Percentiles rank a stretch among this genome's conserved stretches.
Evolutionary conservation across 2,329 filamentous ascomycete genomes (phyloP).

Genomic region (Cadophora sp.): DNA sequence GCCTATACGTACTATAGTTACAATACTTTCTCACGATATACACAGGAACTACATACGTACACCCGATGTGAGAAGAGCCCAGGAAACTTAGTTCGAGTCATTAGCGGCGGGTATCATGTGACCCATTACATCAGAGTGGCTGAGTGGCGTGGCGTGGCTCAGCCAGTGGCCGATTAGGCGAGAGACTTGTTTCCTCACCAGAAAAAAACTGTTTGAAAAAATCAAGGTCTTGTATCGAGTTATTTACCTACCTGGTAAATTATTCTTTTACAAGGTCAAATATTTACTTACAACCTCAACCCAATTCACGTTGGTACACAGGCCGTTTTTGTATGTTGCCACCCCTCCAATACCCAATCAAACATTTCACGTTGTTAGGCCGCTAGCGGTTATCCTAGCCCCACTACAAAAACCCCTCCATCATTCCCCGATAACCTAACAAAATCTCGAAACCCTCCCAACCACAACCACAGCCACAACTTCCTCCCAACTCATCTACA

Average conservation of each 20-base stretch:
- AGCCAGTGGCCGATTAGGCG: constrained; percentile 8
- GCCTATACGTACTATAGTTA: too few relatives aligned
- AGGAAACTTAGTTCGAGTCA: neutral
- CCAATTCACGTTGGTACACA: too few relatives aligned
- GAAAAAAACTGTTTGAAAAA: constrained; percentile 1
- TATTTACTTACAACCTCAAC: too few relatives aligned
- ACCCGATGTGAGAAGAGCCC: too few relatives aligned
- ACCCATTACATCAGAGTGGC: constrained; percentile 15
- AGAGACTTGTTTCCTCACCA: constrained; percentile 10
- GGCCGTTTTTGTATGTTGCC: neutral
- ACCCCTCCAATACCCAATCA: constrained; percentile 1
- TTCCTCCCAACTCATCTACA: neutral
- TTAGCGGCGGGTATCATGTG: neutral
- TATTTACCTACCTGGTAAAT: neutral
- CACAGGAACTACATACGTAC: too few relatives aligned
- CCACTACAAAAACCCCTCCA: constrained; percentile 8
- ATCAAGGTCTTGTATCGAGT: neutral
- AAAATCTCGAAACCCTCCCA: constrained; percentile 13
- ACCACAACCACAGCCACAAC: neutral
- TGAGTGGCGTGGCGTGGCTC: neutral
- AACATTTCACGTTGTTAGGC: constrained; percentile 3
- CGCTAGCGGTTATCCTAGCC: constrained; percentile 5
- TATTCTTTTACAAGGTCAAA: too few relatives aligned
- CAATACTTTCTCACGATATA: too few relatives aligned
- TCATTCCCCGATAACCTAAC: constrained; percentile 7